These are phyloP conservation scores for Lolium perenne DNA, from an alignment of 176 grass and related monocot genomes.

Conservation along the genomic window DNA sequence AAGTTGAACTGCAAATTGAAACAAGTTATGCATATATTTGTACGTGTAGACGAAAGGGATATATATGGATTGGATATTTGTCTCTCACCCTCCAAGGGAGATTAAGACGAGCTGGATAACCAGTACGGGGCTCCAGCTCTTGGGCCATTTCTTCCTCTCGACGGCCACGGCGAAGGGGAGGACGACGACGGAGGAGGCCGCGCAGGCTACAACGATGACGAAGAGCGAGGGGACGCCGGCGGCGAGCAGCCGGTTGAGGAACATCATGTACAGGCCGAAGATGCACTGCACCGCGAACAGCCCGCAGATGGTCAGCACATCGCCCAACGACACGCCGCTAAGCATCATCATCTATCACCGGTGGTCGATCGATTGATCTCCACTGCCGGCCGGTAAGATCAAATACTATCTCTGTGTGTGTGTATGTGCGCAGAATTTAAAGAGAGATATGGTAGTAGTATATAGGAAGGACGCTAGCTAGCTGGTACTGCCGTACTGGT, in stretches of 20 bases:
- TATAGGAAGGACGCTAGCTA: background rate
- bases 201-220: constrained; percentile 52
- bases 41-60: background rate
- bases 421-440: background rate
- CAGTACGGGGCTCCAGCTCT: constrained; percentile 42
- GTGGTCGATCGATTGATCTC: background rate
- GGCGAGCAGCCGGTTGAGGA: constrained; percentile 52
- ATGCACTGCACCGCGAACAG: constrained; percentile 56
- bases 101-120: constrained; percentile 42
- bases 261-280: constrained; percentile 55
- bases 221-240: constrained; percentile 54
- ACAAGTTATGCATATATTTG: background rate
- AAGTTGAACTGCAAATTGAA: background rate
- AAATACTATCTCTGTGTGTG: background rate
- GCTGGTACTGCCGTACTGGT: background rate
- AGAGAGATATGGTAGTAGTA: background rate
- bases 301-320: constrained; percentile 48
- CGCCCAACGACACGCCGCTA: constrained; percentile 16
- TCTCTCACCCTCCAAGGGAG: constrained; percentile 63
- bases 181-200: constrained; percentile 42
- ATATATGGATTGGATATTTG: background rate
- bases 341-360: background rate
- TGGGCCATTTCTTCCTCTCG: constrained; percentile 67
- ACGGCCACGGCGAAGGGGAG: constrained; percentile 53
- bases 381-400: constrained; percentile 5